These are phyloP conservation scores for Condylostoma magnum DNA, from an alignment of 169 alveolate genomes.

Conservation along the genomic window DNA sequence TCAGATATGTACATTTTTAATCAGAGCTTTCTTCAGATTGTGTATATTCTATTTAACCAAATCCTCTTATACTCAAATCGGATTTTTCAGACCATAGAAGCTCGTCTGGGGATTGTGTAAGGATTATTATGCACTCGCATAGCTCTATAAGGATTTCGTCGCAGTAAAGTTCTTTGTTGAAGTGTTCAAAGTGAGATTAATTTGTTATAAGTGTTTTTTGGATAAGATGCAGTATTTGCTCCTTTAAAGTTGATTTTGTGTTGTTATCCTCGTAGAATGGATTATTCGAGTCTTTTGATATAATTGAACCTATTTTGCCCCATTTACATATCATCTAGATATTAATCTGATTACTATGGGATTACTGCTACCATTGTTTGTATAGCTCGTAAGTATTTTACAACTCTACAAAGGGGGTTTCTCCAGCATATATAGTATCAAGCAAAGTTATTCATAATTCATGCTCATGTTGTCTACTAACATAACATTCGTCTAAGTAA, in stretches of 20 bases:
- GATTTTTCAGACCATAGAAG: background rate
- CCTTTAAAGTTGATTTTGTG: background rate
- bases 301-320: background rate
- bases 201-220: background rate
- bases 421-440: background rate
- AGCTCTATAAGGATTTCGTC: background rate
- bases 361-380: background rate
- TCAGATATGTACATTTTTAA: slow-evolving; percentile 31
- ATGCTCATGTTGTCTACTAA: background rate
- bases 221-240: background rate
- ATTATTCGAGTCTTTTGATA: no score
- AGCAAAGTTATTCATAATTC: background rate
- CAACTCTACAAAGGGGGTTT: background rate
- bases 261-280: no score
- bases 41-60: slow-evolving; percentile 1
- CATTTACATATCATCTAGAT: background rate
- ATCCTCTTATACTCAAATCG: background rate
- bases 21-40: slow-evolving; percentile 1
- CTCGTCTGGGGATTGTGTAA: background rate
- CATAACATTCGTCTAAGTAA: background rate
- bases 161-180: background rate
- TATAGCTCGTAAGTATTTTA: background rate
- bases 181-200: background rate
- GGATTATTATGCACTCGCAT: slow-evolving; percentile 8
- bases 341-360: background rate